These are phyloP conservation scores for Trifolium subterraneum DNA, from an alignment of 306 rosid genomes.

Conservation along the genomic window DNA sequence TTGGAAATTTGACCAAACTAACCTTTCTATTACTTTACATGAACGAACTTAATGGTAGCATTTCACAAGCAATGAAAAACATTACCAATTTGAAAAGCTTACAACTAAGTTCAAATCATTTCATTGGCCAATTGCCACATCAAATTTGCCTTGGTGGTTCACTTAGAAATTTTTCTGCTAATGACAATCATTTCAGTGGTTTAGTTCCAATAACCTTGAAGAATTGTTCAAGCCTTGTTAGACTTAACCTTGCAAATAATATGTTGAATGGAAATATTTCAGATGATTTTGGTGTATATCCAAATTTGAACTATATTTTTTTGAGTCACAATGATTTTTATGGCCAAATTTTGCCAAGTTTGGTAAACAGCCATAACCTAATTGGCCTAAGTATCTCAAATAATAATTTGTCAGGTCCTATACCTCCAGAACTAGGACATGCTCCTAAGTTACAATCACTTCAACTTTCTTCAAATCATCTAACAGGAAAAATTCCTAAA, in stretches of 20 bases:
- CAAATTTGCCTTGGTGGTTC: constrained; percentile 39
- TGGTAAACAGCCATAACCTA: constrained; percentile 30
- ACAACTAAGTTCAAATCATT: constrained; percentile 23
- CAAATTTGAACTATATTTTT: constrained; percentile 23
- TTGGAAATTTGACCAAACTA: constrained; percentile 44
- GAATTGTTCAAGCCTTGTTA: constrained; percentile 38
- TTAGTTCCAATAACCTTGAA: constrained; percentile 41
- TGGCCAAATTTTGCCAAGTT: constrained; percentile 41
- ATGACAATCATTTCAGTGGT: constrained; percentile 31
- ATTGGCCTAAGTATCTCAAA: neutral
- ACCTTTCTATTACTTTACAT: neutral
- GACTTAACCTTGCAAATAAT: constrained; percentile 46
- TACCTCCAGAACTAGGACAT: constrained; percentile 43
- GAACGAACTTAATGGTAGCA: constrained; percentile 35
- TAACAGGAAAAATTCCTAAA: constrained; percentile 50
- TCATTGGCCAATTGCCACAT: constrained; percentile 44
- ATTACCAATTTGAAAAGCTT: constrained; percentile 29
- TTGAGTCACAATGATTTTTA: constrained; percentile 39
- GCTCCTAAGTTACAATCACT: constrained; percentile 28
- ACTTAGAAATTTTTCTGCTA: constrained; percentile 25
- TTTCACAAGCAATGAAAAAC: constrained; percentile 11
- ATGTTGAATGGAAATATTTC: constrained; percentile 47
- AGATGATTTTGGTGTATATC: constrained; percentile 49
- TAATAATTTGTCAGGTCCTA: constrained; percentile 37
- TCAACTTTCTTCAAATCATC: constrained; percentile 45